phyloP scores from a whole-genome alignment of 306 rosid species.

The Cicer pinnatifidum region DNA sequence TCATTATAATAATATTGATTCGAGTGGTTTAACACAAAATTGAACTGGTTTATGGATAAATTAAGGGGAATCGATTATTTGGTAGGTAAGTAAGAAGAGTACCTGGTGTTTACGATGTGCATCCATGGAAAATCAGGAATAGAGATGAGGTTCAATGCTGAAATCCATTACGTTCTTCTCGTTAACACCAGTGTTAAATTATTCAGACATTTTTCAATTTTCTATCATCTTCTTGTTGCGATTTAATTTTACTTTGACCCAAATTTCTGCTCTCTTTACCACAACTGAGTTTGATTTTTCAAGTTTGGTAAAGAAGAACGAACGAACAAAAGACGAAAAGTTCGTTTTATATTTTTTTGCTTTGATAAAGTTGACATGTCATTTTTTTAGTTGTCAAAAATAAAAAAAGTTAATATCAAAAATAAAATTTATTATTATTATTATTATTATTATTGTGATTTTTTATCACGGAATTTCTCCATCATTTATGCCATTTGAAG shows the following conservation, averaged over 20 bases:
- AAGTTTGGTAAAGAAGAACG: background rate
- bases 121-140: constrained; percentile 57
- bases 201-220: background rate
- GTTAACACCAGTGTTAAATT: background rate
- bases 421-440: too few species aligned
- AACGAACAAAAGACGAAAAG: background rate
- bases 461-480: too few species aligned
- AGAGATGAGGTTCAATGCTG: constrained; percentile 5
- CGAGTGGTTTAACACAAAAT: background rate
- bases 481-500: too few species aligned
- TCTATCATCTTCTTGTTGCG: background rate
- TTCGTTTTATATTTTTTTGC: background rate
- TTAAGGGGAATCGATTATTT: background rate
- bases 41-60: background rate
- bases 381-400: background rate
- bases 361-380: background rate
- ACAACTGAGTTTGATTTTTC: background rate
- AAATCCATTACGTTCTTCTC: constrained; percentile 31
- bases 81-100: background rate
- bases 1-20: background rate
- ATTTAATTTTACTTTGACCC: constrained; percentile 4
- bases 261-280: background rate
- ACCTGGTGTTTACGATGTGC: constrained; percentile 73
- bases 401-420: too few species aligned
- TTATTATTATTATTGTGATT: too few species aligned